These are phyloP conservation scores for Candida maris DNA, from an alignment of 805 yeast species.

Conservation along the genomic window DNA sequence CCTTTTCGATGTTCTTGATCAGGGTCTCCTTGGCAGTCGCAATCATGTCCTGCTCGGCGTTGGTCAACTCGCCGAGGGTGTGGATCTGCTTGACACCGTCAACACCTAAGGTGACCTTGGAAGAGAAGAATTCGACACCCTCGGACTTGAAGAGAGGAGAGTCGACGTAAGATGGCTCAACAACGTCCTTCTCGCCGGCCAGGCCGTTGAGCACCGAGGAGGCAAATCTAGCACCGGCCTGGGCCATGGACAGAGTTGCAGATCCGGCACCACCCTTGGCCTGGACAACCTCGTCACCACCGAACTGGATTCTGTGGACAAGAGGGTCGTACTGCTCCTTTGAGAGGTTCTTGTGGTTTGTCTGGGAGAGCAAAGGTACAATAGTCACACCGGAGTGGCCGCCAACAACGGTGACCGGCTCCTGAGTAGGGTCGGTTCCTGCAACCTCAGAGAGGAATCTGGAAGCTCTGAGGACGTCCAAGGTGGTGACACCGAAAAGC, in stretches of 20 bases:
- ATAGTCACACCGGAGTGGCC: constrained; percentile 98
- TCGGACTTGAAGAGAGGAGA: constrained; percentile 78
- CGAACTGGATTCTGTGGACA: constrained; percentile 87
- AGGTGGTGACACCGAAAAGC: constrained; percentile 93
- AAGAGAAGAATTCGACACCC: constrained; percentile 96
- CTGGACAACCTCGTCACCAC: constrained; percentile 86
- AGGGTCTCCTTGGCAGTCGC: constrained; percentile 83
- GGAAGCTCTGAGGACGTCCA: constrained; percentile 86
- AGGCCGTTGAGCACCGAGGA: constrained; percentile 59
- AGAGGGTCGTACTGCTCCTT: constrained; percentile 64
- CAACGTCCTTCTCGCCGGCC: constrained; percentile 40
- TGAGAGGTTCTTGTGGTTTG: constrained; percentile 61
- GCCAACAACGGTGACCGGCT: constrained; percentile 85
- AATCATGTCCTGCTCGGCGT: constrained; percentile 82
- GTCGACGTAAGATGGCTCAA: constrained; percentile 60
- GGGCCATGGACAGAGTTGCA: constrained; percentile 84
- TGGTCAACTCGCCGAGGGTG: constrained; percentile 66
- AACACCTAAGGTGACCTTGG: constrained; percentile 89
- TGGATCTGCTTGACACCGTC: constrained; percentile 84
- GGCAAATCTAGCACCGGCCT: constrained; percentile 76
- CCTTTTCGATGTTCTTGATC: constrained; percentile 89
- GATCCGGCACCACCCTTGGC: constrained; percentile 84
- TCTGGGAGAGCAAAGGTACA: constrained; percentile 87
- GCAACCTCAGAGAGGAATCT: constrained; percentile 70
- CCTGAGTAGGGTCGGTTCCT: constrained; percentile 72